Evolutionary conservation across 441 rosid genomes (phyloP).

Genomic region (Bruguiera hainesii): DNA sequence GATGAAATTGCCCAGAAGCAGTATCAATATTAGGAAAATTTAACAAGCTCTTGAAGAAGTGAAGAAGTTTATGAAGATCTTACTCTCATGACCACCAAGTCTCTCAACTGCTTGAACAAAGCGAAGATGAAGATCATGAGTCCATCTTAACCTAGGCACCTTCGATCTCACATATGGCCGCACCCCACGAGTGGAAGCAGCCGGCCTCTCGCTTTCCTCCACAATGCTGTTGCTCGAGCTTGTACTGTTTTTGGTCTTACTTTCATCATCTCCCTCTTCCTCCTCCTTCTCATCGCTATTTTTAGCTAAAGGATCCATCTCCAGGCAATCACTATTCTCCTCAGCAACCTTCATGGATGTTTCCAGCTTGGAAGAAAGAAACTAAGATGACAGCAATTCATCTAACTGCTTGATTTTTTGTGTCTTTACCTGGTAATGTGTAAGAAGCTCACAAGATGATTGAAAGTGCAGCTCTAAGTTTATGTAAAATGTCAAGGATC

Average conservation of each 20-base stretch:
- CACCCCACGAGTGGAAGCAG: conserved; percentile 22
- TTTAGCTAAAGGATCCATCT: conserved; percentile 7
- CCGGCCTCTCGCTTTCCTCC: conserved; percentile 31
- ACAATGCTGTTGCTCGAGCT: conserved; percentile 39
- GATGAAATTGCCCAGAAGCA: no score
- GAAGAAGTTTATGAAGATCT: conserved; percentile 11
- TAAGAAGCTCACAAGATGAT: no score
- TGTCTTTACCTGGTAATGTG: no score
- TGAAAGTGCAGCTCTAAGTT: no score
- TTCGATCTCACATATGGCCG: conserved; percentile 36
- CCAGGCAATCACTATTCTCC: conserved; percentile 1
- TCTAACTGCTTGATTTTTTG: no score
- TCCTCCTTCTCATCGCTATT: conserved; percentile 11
- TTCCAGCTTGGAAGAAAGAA: background rate
- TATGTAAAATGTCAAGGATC: no score
- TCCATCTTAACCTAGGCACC: conserved; percentile 43
- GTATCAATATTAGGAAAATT: background rate
- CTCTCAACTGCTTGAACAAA: conserved; percentile 38
- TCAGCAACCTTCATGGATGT: conserved; percentile 6
- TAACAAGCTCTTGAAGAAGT: background rate
- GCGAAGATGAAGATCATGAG: conserved; percentile 40
- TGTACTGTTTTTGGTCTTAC: conserved; percentile 28
- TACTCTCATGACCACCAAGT: conserved; percentile 45
- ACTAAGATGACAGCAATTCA: background rate
- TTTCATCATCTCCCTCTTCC: conserved; percentile 26